Percentiles rank a stretch among this genome's conserved stretches.
Evolutionary conservation across 169 alveolate species (phyloP).

Genomic region (Eimeria necatrix): DNA sequence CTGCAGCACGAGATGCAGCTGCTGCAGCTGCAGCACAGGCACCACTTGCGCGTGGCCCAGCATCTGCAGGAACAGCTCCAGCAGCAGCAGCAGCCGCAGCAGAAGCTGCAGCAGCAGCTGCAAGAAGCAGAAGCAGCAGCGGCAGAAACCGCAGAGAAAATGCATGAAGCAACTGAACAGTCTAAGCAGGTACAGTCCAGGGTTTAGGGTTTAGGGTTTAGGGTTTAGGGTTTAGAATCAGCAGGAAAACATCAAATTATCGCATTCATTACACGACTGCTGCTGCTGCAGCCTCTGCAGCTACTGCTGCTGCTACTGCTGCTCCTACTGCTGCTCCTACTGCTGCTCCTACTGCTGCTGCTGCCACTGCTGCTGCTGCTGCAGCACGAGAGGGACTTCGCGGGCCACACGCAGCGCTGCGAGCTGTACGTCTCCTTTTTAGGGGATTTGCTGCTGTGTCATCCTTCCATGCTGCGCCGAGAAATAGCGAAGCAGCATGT

Average conservation of each 20-base stretch:
- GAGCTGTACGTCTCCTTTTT: constrained; percentile 68
- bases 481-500: constrained; percentile 45
- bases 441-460: constrained; percentile 73
- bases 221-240: constrained; percentile 2
- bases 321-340: too few relatives aligned
- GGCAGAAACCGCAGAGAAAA: constrained; percentile 37
- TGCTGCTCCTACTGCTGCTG: background rate
- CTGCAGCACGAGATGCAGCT: constrained; percentile 62
- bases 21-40: constrained; percentile 5
- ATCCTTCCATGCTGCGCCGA: constrained; percentile 66
- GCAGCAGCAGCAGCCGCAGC: constrained; percentile 23
- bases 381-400: constrained; percentile 74
- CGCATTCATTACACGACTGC: background rate
- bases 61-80: background rate
- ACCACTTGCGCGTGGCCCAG: background rate
- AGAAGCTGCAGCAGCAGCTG: constrained; percentile 17
- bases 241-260: background rate
- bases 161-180: constrained; percentile 11
- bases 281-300: background rate
- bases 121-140: background rate
- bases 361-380: constrained; percentile 51
- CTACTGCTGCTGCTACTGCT: constrained; percentile 41
- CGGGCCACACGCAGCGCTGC: constrained; percentile 74
- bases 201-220: constrained; percentile 12
- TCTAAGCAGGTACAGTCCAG: background rate